Evolutionary conservation across 805 yeast genomes (phyloP).

Genomic region (Lipomyces sp.): DNA sequence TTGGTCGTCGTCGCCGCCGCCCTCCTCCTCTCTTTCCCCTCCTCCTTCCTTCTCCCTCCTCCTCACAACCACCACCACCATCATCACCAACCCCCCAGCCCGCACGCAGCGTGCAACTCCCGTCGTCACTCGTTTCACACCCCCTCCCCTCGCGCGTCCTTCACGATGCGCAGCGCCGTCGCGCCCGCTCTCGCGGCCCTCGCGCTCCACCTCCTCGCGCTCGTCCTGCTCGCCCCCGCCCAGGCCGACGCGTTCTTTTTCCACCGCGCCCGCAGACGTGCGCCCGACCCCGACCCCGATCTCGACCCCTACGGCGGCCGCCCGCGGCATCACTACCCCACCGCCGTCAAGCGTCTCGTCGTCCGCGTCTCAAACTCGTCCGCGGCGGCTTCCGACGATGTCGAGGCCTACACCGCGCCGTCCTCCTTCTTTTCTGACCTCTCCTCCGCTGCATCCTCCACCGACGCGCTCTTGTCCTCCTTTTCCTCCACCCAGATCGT

Average conservation of each 20-base stretch:
- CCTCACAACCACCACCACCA: slow-evolving; percentile 1
- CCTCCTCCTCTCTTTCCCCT: not conserved
- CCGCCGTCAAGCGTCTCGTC: slow-evolving; percentile 9
- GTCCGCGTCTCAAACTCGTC: slow-evolving; percentile 16
- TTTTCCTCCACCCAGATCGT: not conserved
- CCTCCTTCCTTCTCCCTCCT: slow-evolving; percentile 1
- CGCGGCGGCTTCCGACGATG: not conserved
- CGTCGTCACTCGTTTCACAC: too few species aligned
- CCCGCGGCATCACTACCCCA: slow-evolving; percentile 10
- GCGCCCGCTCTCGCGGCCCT: not conserved
- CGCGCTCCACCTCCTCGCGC: not conserved
- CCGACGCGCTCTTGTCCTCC: not conserved
- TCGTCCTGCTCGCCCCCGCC: slow-evolving; percentile 1
- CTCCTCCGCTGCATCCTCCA: not conserved
- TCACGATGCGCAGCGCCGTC: too few species aligned
- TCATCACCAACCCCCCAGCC: too few species aligned
- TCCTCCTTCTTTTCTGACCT: slow-evolving; percentile 1
- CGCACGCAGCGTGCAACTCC: too few species aligned
- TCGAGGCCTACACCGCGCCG: not conserved
- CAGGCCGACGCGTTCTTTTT: slow-evolving; percentile 1
- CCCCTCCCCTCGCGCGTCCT: too few species aligned
- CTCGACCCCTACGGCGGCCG: slow-evolving; percentile 5
- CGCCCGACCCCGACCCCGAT: not conserved
- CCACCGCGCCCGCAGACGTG: slow-evolving; percentile 3
- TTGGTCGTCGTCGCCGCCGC: not conserved